Conservation (phyloP, 1,139 yeast genomes). For the Protomyces macrosporus region DNA sequence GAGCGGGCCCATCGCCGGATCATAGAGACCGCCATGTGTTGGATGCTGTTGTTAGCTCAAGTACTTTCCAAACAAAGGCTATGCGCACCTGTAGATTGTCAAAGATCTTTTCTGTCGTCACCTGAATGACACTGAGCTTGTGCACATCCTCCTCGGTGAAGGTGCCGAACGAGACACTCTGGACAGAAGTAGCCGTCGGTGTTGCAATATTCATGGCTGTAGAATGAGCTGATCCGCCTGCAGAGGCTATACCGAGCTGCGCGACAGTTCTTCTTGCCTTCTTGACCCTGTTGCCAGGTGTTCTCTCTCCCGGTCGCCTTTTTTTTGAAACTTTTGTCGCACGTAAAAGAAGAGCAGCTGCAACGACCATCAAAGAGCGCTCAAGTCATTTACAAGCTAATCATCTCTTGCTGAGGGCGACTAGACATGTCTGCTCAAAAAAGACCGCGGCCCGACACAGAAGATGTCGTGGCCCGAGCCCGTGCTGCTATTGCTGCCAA, state of each 20-base stretch:
- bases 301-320: no score
- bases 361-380: no score
- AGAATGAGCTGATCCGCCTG: no score
- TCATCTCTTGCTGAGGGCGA: no score
- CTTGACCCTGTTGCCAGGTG: no score
- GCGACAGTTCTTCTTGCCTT: no score
- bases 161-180: conserved; percentile 87
- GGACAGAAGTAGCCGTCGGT: conserved; percentile 55
- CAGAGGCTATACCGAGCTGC: no score
- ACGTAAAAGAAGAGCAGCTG: no score
- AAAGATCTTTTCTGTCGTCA: conserved; percentile 88
- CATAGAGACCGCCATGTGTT: conserved; percentile 86
- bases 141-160: conserved; percentile 77
- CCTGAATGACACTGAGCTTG: conserved; percentile 83
- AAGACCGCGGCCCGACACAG: conserved; percentile 14
- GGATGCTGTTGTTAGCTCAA: conserved; percentile 60
- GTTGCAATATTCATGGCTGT: conserved; percentile 27
- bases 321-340: no score
- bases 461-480: conserved; percentile 15
- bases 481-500: conserved; percentile 21
- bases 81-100: conserved; percentile 59
- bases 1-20: conserved; percentile 90
- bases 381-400: no score
- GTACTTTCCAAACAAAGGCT: not conserved
- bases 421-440: not conserved